These are phyloP conservation scores for Lactarius deliciosus DNA, from an alignment of 768 basidiomycete genomes.

Conservation along the genomic window DNA sequence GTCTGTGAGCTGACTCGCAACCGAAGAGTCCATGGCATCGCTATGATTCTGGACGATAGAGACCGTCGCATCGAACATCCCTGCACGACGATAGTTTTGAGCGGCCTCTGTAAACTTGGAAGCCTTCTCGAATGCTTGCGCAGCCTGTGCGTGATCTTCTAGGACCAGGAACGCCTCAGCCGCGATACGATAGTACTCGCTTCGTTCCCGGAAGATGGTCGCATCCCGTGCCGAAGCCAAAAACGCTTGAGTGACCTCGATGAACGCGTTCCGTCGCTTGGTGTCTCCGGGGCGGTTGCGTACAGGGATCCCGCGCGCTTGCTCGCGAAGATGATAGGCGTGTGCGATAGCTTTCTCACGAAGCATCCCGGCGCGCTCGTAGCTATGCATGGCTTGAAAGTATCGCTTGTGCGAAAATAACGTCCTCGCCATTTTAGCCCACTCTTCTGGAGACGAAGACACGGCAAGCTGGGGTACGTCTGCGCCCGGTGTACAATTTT, in stretches of 20 bases:
- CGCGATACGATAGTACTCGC: slow-evolving; percentile 43
- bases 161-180: slow-evolving; percentile 49
- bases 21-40: slow-evolving; percentile 35
- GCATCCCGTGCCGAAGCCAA: slow-evolving; percentile 40
- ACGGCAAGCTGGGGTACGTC: slow-evolving; percentile 56
- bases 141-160: slow-evolving; percentile 44
- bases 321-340: slow-evolving; percentile 55
- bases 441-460: slow-evolving; percentile 50
- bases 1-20: slow-evolving; percentile 40
- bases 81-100: slow-evolving; percentile 46
- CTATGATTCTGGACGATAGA: slow-evolving; percentile 41
- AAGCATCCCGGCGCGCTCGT: slow-evolving; percentile 45
- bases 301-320: slow-evolving; percentile 42
- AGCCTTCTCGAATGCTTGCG: slow-evolving; percentile 42
- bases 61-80: slow-evolving; percentile 51
- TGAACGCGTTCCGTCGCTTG: slow-evolving; percentile 39
- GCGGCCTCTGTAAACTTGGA: slow-evolving; percentile 45
- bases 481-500: slow-evolving; percentile 47
- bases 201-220: slow-evolving; percentile 29
- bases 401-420: slow-evolving; percentile 49
- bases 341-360: slow-evolving; percentile 48
- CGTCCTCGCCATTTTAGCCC: slow-evolving; percentile 42
- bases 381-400: slow-evolving; percentile 55
- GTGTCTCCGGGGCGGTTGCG: slow-evolving; percentile 18
- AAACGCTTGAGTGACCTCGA: slow-evolving; percentile 52